Conservation (phyloP, 2,329 filamentous ascomycete species). For the Teratosphaeriaceae sp. region DNA sequence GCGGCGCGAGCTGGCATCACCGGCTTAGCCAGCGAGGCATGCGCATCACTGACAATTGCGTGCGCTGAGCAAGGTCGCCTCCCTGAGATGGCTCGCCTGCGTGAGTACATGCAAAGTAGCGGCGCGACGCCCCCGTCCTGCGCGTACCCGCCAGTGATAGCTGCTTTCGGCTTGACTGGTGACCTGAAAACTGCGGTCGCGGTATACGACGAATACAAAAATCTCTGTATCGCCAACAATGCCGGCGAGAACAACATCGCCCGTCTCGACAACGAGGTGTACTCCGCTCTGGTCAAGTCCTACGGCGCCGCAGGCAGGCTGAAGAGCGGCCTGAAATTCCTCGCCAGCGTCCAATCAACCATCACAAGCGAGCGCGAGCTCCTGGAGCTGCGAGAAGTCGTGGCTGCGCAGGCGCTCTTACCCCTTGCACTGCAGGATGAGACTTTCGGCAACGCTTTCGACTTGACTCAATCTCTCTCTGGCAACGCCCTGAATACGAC, state of each 20-base stretch:
- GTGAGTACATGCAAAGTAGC: constrained; percentile 81
- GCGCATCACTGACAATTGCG: constrained; percentile 76
- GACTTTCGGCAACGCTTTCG: constrained; percentile 65
- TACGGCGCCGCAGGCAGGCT: constrained; percentile 77
- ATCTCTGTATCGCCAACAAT: constrained; percentile 78
- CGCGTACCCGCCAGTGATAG: constrained; percentile 89
- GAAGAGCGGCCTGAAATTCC: constrained; percentile 77
- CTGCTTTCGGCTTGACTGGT: constrained; percentile 75
- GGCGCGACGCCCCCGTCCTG: constrained; percentile 68
- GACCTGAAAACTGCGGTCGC: constrained; percentile 85
- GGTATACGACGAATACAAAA: constrained; percentile 92
- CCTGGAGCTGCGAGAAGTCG: constrained; percentile 56
- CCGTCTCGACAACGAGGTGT: constrained; percentile 75
- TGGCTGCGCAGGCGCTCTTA: constrained; percentile 70
- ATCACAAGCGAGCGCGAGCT: constrained; percentile 39
- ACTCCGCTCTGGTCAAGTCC: constrained; percentile 84
- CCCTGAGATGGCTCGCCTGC: constrained; percentile 83
- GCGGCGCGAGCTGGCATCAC: constrained; percentile 58
- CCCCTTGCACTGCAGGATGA: constrained; percentile 67
- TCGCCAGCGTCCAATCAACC: constrained; percentile 64
- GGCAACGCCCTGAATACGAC: constrained; percentile 53
- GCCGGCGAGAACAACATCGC: constrained; percentile 61
- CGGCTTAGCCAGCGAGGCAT: constrained; percentile 72
- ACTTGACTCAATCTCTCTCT: constrained; percentile 59
- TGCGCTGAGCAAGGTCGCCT: constrained; percentile 77